These are phyloP conservation scores for Globisporangium polare DNA, from an alignment of 352 stramenopile genomes.

Conservation along the genomic window DNA sequence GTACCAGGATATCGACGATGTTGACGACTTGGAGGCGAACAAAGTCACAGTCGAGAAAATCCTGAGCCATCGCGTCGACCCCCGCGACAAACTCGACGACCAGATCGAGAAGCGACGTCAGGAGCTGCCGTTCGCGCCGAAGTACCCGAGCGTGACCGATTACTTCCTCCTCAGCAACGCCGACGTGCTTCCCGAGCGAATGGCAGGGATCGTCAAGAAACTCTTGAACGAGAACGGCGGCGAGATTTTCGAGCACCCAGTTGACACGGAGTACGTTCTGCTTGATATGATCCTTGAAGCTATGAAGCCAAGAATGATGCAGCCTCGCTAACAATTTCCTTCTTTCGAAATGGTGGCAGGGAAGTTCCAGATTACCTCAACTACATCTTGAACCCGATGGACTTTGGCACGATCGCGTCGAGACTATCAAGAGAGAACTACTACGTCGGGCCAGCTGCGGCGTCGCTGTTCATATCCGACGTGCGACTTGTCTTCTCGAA, in stretches of 20 bases:
- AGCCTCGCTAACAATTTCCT: neutral
- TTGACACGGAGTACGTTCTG: conserved; percentile 59
- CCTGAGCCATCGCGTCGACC: conserved; percentile 81
- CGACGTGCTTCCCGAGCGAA: conserved; percentile 62
- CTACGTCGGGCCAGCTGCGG: conserved; percentile 66
- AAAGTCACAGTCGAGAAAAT: conserved; percentile 89
- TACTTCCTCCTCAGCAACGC: conserved; percentile 79
- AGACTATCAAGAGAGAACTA: conserved; percentile 75
- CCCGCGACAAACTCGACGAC: conserved; percentile 75
- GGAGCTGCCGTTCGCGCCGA: conserved; percentile 41
- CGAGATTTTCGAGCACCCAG: conserved; percentile 78
- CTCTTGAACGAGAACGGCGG: conserved; percentile 79
- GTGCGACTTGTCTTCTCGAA: conserved; percentile 85
- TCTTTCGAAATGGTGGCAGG: conserved; percentile 14
- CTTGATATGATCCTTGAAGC: too few species aligned
- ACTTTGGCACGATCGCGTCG: conserved; percentile 77
- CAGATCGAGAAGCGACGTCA: conserved; percentile 73
- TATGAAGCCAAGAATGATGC: neutral
- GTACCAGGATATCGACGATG: conserved; percentile 82
- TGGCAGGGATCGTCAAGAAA: conserved; percentile 77
- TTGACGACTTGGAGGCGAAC: conserved; percentile 84
- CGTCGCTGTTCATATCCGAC: conserved; percentile 79
- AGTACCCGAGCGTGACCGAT: conserved; percentile 76
- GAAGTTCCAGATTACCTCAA: conserved; percentile 86
- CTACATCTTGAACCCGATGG: conserved; percentile 85